These are phyloP conservation scores for Aspergillus taichungensis DNA, from an alignment of 495 filamentous ascomycete species.

Conservation along the genomic window DNA sequence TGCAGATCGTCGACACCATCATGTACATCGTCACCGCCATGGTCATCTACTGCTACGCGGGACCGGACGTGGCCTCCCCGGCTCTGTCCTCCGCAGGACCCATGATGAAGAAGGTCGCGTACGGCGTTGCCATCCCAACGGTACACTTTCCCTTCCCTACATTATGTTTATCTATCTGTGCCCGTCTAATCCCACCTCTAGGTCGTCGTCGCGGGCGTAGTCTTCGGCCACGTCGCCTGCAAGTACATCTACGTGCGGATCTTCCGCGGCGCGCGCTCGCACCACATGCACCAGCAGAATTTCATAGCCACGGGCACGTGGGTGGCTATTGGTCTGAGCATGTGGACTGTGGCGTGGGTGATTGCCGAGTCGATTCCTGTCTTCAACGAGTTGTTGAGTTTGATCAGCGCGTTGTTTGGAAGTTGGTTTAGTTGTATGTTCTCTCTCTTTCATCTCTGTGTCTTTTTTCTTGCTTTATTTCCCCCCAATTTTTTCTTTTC, in stretches of 20 bases:
- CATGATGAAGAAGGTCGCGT: slow-evolving; percentile 58
- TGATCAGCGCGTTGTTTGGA: slow-evolving; percentile 35
- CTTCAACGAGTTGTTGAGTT: slow-evolving; percentile 55
- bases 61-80: slow-evolving; percentile 58
- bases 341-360: slow-evolving; percentile 60
- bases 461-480: neutral
- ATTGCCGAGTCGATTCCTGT: slow-evolving; percentile 66
- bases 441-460: neutral
- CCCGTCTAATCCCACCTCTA: slow-evolving; percentile 4
- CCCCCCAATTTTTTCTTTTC: too few species aligned
- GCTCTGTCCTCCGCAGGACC: slow-evolving; percentile 57
- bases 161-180: neutral
- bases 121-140: slow-evolving; percentile 68
- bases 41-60: slow-evolving; percentile 62
- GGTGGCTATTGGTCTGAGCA: slow-evolving; percentile 44
- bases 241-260: slow-evolving; percentile 61
- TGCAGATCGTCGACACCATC: slow-evolving; percentile 37
- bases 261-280: slow-evolving; percentile 45
- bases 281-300: slow-evolving; percentile 48
- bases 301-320: slow-evolving; percentile 42
- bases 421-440: slow-evolving; percentile 35
- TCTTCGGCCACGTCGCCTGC: slow-evolving; percentile 51
- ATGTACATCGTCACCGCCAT: slow-evolving; percentile 45
- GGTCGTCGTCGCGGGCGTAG: slow-evolving; percentile 35
- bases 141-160: slow-evolving; percentile 14